Percentiles rank a stretch among this genome's conserved stretches.
These are phyloP conservation scores for Xylaria digitata DNA, from an alignment of 2,329 filamentous ascomycete genomes.

Conservation along the genomic window DNA sequence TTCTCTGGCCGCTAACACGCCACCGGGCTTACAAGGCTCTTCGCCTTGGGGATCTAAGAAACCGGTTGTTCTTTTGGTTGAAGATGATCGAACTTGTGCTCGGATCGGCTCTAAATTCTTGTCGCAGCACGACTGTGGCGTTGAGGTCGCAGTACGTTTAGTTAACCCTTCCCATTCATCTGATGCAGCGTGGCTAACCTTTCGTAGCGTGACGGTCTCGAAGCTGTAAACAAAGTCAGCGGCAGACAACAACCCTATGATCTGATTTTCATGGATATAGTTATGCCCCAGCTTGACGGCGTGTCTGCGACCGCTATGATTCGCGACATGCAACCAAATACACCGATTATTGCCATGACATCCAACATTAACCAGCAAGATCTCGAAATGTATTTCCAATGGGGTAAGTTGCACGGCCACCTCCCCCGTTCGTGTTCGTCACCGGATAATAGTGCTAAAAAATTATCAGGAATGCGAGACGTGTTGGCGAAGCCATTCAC, in stretches of 20 bases:
- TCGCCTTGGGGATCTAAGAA: slow-evolving; percentile 69
- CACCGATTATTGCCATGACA: slow-evolving; percentile 97
- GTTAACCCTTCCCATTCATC: slow-evolving; percentile 3
- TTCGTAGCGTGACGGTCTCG: slow-evolving; percentile 80
- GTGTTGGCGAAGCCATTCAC: slow-evolving; percentile 98
- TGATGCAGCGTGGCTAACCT: slow-evolving; percentile 40
- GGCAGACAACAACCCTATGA: slow-evolving; percentile 65
- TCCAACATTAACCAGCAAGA: slow-evolving; percentile 97
- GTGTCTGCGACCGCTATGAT: slow-evolving; percentile 95
- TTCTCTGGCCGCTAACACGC: slow-evolving; percentile 51
- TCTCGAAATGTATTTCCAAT: slow-evolving; percentile 96
- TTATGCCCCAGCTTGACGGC: slow-evolving; percentile 96
- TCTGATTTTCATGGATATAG: slow-evolving; percentile 89
- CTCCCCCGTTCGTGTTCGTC: not conserved
- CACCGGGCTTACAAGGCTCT: slow-evolving; percentile 51
- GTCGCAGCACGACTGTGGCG: slow-evolving; percentile 71
- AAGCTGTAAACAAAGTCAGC: slow-evolving; percentile 88
- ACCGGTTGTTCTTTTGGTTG: slow-evolving; percentile 89
- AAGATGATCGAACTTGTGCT: slow-evolving; percentile 78
- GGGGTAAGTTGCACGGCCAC: slow-evolving; percentile 71
- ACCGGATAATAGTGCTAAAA: slow-evolving; percentile 28
- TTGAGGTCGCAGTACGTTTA: slow-evolving; percentile 72
- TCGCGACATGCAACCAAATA: slow-evolving; percentile 81
- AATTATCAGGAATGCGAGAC: slow-evolving; percentile 86
- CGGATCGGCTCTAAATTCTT: slow-evolving; percentile 76